Evolutionary conservation across 2,329 filamentous ascomycete genomes (phyloP).

Genomic region (Pyricularia pennisetigena): DNA sequence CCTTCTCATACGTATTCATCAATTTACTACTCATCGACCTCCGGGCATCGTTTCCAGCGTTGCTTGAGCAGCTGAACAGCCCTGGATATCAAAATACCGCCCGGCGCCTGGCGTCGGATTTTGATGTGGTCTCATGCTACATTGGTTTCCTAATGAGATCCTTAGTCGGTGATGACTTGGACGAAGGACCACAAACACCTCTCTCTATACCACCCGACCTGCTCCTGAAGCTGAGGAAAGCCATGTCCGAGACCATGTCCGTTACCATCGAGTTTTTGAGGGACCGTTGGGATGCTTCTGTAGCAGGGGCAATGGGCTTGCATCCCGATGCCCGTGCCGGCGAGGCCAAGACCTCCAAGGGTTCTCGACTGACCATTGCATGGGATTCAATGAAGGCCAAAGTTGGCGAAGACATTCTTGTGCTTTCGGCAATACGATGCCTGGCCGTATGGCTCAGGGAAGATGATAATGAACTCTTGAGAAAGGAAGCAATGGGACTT

Average conservation of each 20-base stretch:
- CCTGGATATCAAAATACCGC: conserved; percentile 40
- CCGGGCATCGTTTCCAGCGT: conserved; percentile 48
- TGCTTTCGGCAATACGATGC: conserved; percentile 46
- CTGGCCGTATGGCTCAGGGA: conserved; percentile 60
- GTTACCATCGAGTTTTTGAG: conserved; percentile 55
- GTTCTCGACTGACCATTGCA: conserved; percentile 28
- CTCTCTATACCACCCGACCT: conserved; percentile 45
- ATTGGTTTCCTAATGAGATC: conserved; percentile 45
- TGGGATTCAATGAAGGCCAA: conserved; percentile 47
- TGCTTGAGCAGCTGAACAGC: conserved; percentile 48
- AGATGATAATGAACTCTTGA: conserved; percentile 50
- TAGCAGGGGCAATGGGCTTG: conserved; percentile 51
- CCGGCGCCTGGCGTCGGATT: conserved; percentile 46
- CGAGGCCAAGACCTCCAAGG: conserved; percentile 31
- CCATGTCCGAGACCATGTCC: conserved; percentile 53
- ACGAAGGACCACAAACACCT: not conserved
- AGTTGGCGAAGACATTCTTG: conserved; percentile 43
- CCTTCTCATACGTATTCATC: conserved; percentile 52
- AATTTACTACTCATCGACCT: conserved; percentile 59
- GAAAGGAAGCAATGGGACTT: conserved; percentile 46
- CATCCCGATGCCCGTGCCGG: conserved; percentile 44
- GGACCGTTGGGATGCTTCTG: conserved; percentile 59
- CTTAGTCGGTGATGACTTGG: conserved; percentile 34
- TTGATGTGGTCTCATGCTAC: conserved; percentile 53
- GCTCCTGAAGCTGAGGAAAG: conserved; percentile 49